Percentiles rank a stretch among this genome's conserved stretches.
Evolutionary conservation across 768 basidiomycete genomes (phyloP).

Genomic region (Glaciozyma antarctica): DNA sequence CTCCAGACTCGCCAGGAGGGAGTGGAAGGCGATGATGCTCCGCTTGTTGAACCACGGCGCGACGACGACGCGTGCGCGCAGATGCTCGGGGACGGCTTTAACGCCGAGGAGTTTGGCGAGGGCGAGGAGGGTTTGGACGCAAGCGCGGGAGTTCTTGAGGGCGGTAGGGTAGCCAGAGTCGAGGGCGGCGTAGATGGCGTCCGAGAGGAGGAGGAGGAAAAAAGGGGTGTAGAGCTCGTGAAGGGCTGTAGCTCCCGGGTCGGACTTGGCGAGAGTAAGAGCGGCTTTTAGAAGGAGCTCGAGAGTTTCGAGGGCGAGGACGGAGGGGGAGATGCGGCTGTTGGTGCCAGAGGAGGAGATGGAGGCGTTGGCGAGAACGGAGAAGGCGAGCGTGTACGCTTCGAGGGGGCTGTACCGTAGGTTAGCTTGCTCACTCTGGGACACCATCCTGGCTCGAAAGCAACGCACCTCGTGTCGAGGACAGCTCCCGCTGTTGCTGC

Average conservation of each 20-base stretch:
- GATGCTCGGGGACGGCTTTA: neutral
- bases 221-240: neutral
- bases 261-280: neutral
- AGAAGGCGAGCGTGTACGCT: neutral
- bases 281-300: slow-evolving; percentile 18
- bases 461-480: neutral
- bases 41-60: slow-evolving; percentile 23
- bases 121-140: slow-evolving; percentile 11
- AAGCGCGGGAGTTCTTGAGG: slow-evolving; percentile 2
- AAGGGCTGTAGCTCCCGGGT: neutral
- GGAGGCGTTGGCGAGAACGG: neutral
- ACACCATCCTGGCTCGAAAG: no score
- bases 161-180: slow-evolving; percentile 8
- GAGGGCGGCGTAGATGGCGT: slow-evolving; percentile 13
- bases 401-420: neutral
- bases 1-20: neutral
- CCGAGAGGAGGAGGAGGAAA: slow-evolving; percentile 1
- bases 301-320: slow-evolving; percentile 21
- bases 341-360: slow-evolving; percentile 6
- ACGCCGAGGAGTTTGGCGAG: slow-evolving; percentile 10
- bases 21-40: slow-evolving; percentile 12
- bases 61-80: slow-evolving; percentile 16
- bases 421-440: no score
- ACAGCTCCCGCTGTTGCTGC: no score
- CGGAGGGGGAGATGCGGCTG: neutral